These are phyloP conservation scores for Ascomycota sp. DNA, from an alignment of 2,329 filamentous ascomycete species.

Conservation along the genomic window DNA sequence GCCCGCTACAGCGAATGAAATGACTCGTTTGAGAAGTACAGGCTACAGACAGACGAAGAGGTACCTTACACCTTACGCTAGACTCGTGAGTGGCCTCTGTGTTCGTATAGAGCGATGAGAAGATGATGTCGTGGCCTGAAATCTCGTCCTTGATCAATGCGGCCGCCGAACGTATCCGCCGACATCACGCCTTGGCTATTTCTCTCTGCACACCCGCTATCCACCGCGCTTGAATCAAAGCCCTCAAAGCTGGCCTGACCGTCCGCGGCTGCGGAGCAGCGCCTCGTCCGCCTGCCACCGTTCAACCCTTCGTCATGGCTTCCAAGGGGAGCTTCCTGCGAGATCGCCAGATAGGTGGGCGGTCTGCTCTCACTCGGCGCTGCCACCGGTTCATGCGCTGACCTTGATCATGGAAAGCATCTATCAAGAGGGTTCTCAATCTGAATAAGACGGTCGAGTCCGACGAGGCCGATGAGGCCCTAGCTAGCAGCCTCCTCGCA, in stretches of 20 bases:
- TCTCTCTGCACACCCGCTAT: background rate
- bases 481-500: constrained; percentile 42
- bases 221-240: too few relatives aligned
- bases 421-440: constrained; percentile 89
- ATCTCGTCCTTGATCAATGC: too few relatives aligned
- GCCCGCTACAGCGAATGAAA: constrained; percentile 4
- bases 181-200: too few relatives aligned
- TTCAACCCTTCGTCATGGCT: constrained; percentile 25
- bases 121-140: constrained; percentile 6
- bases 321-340: constrained; percentile 24
- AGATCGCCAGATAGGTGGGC: constrained; percentile 28
- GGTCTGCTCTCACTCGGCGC: background rate
- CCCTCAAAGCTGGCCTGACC: too few relatives aligned
- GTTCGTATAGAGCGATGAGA: too few relatives aligned
- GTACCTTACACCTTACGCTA: too few relatives aligned
- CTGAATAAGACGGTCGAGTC: constrained; percentile 56
- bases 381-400: constrained; percentile 2
- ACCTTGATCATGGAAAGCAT: constrained; percentile 37
- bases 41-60: too few relatives aligned
- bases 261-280: background rate
- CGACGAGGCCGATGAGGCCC: constrained; percentile 40
- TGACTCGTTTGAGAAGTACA: constrained; percentile 2
- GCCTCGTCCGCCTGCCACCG: too few relatives aligned
- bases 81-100: too few relatives aligned
- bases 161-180: too few relatives aligned